Conservation (phyloP, 2,329 filamentous ascomycete genomes). For the Nigrospora sphaerica region DNA sequence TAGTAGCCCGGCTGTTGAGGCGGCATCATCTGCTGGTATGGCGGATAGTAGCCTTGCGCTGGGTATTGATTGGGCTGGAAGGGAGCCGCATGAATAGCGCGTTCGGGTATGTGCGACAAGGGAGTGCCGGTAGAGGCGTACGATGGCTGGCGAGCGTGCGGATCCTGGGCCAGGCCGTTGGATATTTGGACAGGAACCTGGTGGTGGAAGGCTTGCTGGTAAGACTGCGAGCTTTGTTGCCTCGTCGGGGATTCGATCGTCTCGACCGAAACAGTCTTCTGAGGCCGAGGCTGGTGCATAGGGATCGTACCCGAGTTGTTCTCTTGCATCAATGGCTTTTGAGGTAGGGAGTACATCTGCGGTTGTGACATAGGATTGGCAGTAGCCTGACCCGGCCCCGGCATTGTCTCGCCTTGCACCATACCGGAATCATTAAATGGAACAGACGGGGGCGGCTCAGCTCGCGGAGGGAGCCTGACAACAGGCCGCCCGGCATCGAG, state of each 20-base stretch:
- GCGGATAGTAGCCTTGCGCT: slow-evolving; percentile 52
- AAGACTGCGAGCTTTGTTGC: slow-evolving; percentile 35
- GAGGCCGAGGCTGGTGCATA: slow-evolving; percentile 91
- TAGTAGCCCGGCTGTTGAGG: slow-evolving; percentile 55
- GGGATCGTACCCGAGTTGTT: slow-evolving; percentile 48
- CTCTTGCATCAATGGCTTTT: slow-evolving; percentile 52
- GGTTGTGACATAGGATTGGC: slow-evolving; percentile 49
- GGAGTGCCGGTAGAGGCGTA: slow-evolving; percentile 72
- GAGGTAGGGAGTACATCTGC: slow-evolving; percentile 51
- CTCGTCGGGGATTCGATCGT: slow-evolving; percentile 80
- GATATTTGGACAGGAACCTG: slow-evolving; percentile 75
- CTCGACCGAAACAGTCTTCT: slow-evolving; percentile 88
- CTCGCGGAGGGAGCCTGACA: slow-evolving; percentile 68
- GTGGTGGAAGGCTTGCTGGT: slow-evolving; percentile 87
- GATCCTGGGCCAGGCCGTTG: slow-evolving; percentile 48
- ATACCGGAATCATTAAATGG: slow-evolving; percentile 4
- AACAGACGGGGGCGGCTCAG: slow-evolving; percentile 10
- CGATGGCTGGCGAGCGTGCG: slow-evolving; percentile 61
- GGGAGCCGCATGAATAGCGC: slow-evolving; percentile 81
- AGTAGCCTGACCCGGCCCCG: slow-evolving; percentile 23
- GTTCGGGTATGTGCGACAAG: slow-evolving; percentile 85
- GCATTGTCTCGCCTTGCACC: slow-evolving; percentile 10
- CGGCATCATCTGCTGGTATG: slow-evolving; percentile 48
- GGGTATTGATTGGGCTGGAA: slow-evolving; percentile 73
- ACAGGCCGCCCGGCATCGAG: slow-evolving; percentile 63